Conservation (phyloP, 2,329 filamentous ascomycete genomes). For the Botrytis galanthina region DNA sequence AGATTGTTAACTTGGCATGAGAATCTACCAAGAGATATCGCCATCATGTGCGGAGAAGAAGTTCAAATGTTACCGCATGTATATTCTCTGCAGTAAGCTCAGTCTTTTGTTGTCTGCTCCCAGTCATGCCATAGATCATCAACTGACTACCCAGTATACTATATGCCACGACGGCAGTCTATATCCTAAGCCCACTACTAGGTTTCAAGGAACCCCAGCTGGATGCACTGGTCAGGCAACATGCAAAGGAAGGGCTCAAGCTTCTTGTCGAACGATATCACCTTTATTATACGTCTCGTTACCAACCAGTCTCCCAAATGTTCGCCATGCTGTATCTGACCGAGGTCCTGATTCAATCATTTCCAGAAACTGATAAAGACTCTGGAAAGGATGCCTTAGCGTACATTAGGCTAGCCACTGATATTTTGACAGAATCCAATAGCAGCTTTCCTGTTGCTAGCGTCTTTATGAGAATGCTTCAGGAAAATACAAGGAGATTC, state of each 20-base stretch:
- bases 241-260: constrained; percentile 37
- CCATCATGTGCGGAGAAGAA: constrained; percentile 27
- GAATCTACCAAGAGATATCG: constrained; percentile 32
- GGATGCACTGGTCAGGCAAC: constrained; percentile 34
- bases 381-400: constrained; percentile 31
- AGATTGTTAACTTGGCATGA: constrained; percentile 35
- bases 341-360: constrained; percentile 37
- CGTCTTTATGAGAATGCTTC: constrained; percentile 37
- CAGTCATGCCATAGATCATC: neutral
- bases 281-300: constrained; percentile 35
- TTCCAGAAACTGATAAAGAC: constrained; percentile 30
- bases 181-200: constrained; percentile 38
- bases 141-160: constrained; percentile 36
- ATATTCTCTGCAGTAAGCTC: constrained; percentile 37
- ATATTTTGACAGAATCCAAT: constrained; percentile 34
- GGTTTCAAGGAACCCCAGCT: constrained; percentile 31
- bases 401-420: constrained; percentile 35
- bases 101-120: neutral
- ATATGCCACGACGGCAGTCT: constrained; percentile 34
- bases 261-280: constrained; percentile 37
- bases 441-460: constrained; percentile 36
- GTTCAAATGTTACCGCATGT: constrained; percentile 37
- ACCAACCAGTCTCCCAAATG: constrained; percentile 39
- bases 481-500: constrained; percentile 31
- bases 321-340: constrained; percentile 38